phyloP scores from a whole-genome alignment of 108 stramenopile species.

The Conticribra guillardii region DNA sequence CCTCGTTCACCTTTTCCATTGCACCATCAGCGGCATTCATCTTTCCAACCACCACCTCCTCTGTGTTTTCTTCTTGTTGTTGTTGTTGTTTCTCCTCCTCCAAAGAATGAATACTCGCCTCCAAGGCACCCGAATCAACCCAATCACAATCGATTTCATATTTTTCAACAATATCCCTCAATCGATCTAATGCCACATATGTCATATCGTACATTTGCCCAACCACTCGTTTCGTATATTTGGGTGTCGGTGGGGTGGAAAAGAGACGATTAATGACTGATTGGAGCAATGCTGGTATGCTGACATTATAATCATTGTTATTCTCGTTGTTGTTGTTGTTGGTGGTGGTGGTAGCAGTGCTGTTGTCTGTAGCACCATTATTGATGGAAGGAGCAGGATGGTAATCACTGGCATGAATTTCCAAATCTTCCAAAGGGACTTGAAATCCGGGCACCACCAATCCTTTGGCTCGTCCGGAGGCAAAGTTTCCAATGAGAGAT shows the following conservation, averaged over 20 bases:
- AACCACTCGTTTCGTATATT: constrained; percentile 16
- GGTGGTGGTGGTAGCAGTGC: constrained; percentile 2
- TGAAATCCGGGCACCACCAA: constrained; percentile 34
- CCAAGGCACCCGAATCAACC: constrained; percentile 32
- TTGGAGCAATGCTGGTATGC: constrained; percentile 1
- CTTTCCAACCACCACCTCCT: no score
- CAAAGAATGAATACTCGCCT: constrained; percentile 29
- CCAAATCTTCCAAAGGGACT: constrained; percentile 36
- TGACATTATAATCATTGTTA: not conserved
- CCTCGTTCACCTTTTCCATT: not conserved
- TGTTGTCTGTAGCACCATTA: not conserved
- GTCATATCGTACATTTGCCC: constrained; percentile 25
- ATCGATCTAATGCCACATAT: constrained; percentile 28
- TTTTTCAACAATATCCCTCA: constrained; percentile 23
- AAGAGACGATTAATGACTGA: not conserved
- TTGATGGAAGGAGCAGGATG: no score
- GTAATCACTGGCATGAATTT: constrained; percentile 20
- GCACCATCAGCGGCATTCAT: not conserved
- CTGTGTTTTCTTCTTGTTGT: no score
- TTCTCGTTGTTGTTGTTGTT: no score
- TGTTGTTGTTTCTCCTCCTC: not conserved
- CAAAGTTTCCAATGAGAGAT: constrained; percentile 21
- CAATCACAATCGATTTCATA: constrained; percentile 50
- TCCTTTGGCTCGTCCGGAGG: constrained; percentile 46
- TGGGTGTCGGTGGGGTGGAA: not conserved